Evolutionary conservation across 2,329 filamentous ascomycete species (phyloP), one percentile per base, ranked within the genome.

Genomic region (Malbranchea zuffiana): DNA sequence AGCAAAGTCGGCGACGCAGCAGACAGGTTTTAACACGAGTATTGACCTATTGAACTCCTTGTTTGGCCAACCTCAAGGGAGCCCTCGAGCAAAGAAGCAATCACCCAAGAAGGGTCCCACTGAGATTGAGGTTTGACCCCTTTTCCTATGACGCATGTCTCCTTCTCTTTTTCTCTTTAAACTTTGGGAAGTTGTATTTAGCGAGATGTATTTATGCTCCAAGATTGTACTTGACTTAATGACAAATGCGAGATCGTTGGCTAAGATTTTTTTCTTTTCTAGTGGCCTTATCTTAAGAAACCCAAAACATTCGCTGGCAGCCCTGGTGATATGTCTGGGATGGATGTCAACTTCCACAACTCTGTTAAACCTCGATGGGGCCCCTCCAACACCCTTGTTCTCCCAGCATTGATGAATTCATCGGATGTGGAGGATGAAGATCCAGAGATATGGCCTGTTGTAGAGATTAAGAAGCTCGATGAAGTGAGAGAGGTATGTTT

Each of bases 11-110:
- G 35, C 32, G 12, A 38, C 71, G 37, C 40, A 35, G 15, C 34
- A 40, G 13, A 74, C 75, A 46, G 79, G 80, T 1, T 88, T 94
- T 59, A 74, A 78, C 13, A 94, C 82, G 13, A 87, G 82, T 53
- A 93, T 96, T 62, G 90, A 95, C 65, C 67, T 95, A 56, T 95
- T 94, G 85, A 88, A 93, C 56, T 93, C 85, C 32, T 67, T 95
- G 39, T 95, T 92, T 61, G 81, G 82, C 57, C 75, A 80, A 60
- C 71, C 77, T 45, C 53, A 61, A 44, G 76, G 74, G 64, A 69
- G 68, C 36, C 69, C 69, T 45, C 61, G 72, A 50, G 72, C 69
- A 50, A 71, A 51, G 67, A 66, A 47, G 64, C 67, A 50, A 75
- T 75, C 48, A 63, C 62, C 51, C 68, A 68, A 63, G 81, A 82